A percentile compares a stretch with the other conserved stretches of the same genome.
phyloP scores from a whole-genome alignment of 805 yeast genomes.

The Cyberlindnera americana region DNA sequence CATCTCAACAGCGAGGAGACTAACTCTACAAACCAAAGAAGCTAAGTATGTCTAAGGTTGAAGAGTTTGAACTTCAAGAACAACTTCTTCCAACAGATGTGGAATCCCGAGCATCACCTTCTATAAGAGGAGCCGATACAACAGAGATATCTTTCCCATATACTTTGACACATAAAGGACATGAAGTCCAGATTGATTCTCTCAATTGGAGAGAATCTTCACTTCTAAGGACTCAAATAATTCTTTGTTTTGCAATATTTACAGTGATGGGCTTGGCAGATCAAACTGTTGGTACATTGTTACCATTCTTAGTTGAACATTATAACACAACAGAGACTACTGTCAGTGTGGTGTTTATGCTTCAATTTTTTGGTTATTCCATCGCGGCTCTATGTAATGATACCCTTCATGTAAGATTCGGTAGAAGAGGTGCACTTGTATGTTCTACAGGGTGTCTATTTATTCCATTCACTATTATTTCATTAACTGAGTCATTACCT shows the following conservation, averaged over 20 bases:
- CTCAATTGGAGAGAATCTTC: conserved; percentile 28
- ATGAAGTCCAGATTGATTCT: conserved; percentile 8
- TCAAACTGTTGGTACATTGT: conserved; percentile 56
- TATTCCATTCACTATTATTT: conserved; percentile 34
- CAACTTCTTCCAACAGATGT: conserved; percentile 2
- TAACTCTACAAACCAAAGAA: too few relatives aligned
- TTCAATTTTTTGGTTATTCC: conserved; percentile 54
- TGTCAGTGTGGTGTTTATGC: conserved; percentile 48
- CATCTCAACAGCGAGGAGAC: too few relatives aligned
- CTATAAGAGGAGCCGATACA: too few relatives aligned
- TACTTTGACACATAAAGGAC: conserved; percentile 1
- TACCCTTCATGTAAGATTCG: conserved; percentile 38
- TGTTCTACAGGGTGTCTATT: conserved; percentile 35
- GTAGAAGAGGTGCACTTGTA: conserved; percentile 44
- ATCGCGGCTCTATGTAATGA: conserved; percentile 48
- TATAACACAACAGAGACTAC: conserved; percentile 47
- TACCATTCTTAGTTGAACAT: conserved; percentile 47
- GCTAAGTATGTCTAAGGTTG: background rate
- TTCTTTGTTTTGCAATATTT: conserved; percentile 37
- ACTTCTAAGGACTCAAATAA: conserved; percentile 41
- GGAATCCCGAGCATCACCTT: background rate
- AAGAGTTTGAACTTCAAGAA: conserved; percentile 6
- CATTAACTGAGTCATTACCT: conserved; percentile 37
- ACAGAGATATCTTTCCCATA: background rate
- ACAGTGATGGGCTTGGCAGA: conserved; percentile 53